These are phyloP conservation scores for Colletotrichum tabaci DNA, from an alignment of 2,329 filamentous ascomycete genomes.

Conservation along the genomic window DNA sequence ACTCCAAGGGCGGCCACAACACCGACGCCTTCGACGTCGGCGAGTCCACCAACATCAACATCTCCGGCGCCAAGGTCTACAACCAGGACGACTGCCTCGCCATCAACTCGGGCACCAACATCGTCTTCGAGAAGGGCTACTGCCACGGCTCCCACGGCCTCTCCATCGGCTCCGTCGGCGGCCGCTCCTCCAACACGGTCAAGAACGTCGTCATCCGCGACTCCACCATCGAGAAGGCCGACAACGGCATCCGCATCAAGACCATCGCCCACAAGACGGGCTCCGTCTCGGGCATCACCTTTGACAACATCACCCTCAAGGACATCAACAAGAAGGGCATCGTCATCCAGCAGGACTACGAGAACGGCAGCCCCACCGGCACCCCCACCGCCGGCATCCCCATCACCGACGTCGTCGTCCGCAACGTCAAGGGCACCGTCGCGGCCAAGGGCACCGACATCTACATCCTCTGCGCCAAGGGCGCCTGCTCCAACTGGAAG, in stretches of 20 bases:
- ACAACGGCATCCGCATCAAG: slow-evolving; percentile 69
- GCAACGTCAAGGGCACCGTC: slow-evolving; percentile 61
- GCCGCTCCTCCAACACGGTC: slow-evolving; percentile 67
- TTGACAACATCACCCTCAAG: slow-evolving; percentile 59
- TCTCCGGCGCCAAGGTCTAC: slow-evolving; percentile 67
- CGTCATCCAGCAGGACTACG: slow-evolving; percentile 62
- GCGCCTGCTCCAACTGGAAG: slow-evolving; percentile 67
- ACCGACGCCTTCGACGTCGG: slow-evolving; percentile 73
- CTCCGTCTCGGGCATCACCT: slow-evolving; percentile 59
- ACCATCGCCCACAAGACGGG: slow-evolving; percentile 62
- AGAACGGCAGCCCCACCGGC: slow-evolving; percentile 62
- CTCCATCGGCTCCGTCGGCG: slow-evolving; percentile 61
- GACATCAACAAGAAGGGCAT: slow-evolving; percentile 59
- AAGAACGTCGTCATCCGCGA: slow-evolving; percentile 65
- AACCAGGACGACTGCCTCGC: slow-evolving; percentile 76
- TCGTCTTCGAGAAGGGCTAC: slow-evolving; percentile 60
- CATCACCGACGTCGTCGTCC: slow-evolving; percentile 64
- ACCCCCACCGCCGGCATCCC: slow-evolving; percentile 64
- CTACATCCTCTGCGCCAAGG: slow-evolving; percentile 68
- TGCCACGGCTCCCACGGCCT: slow-evolving; percentile 63
- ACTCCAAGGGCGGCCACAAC: slow-evolving; percentile 62
- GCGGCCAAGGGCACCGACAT: slow-evolving; percentile 56
- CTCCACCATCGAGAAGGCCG: slow-evolving; percentile 65
- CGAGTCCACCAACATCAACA: slow-evolving; percentile 63
- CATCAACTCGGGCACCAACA: slow-evolving; percentile 66